Evolutionary conservation across 805 yeast genomes (phyloP).

Genomic region (Zygotorulaspora sp.): DNA sequence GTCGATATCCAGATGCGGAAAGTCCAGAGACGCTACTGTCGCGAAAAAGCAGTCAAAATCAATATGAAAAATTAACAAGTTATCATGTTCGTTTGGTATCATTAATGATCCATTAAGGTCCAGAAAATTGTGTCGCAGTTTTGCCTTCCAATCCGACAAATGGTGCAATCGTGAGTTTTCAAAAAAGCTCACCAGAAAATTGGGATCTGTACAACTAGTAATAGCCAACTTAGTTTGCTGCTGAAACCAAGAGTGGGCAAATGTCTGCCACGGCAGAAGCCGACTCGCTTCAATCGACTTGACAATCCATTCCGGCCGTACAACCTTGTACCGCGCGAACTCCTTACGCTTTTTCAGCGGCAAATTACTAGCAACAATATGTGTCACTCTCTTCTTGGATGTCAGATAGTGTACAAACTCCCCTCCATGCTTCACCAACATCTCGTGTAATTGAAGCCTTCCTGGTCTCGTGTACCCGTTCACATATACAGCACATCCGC

Average conservation of each 20-base stretch:
- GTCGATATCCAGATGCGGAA: conserved; percentile 41
- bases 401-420: conserved; percentile 60
- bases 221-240: conserved; percentile 46
- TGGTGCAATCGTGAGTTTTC: conserved; percentile 83
- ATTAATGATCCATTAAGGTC: conserved; percentile 41
- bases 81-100: conserved; percentile 7
- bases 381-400: conserved; percentile 73
- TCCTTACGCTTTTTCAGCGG: conserved; percentile 72
- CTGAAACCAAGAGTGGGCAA: conserved; percentile 48
- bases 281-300: conserved; percentile 51
- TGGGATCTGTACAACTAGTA: conserved; percentile 69
- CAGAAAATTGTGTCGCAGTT: conserved; percentile 55
- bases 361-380: conserved; percentile 71
- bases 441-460: conserved; percentile 61
- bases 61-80: conserved; percentile 57
- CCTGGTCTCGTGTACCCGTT: conserved; percentile 87
- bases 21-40: conserved; percentile 63
- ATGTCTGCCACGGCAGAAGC: conserved; percentile 68
- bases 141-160: conserved; percentile 80
- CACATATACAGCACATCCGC: conserved; percentile 65
- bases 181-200: conserved; percentile 67
- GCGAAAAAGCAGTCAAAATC: conserved; percentile 96
- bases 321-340: conserved; percentile 67
- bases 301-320: conserved; percentile 75
- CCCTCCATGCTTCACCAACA: conserved; percentile 79